phyloP scores from a whole-genome alignment of 805 yeast genomes.

The Candida parachauliodes region DNA sequence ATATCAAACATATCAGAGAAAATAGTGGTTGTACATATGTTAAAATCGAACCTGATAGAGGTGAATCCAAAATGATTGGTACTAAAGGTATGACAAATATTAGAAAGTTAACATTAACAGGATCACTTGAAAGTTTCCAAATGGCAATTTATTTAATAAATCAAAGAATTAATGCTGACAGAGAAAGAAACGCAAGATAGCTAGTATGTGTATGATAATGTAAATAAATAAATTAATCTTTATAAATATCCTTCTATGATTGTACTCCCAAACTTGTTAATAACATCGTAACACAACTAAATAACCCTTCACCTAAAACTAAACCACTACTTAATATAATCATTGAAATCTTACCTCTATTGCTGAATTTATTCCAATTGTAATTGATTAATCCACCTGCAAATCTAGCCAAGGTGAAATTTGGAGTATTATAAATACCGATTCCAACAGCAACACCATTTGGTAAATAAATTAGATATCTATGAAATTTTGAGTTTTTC shows the following conservation, averaged over 20 bases:
- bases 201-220: no score
- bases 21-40: constrained; percentile 71
- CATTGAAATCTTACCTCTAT: constrained; percentile 49
- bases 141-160: constrained; percentile 70
- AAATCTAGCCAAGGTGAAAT: constrained; percentile 90
- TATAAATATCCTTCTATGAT: constrained; percentile 11
- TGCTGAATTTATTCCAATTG: constrained; percentile 44
- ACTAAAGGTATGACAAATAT: constrained; percentile 42
- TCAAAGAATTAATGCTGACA: constrained; percentile 67
- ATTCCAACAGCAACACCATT: constrained; percentile 97
- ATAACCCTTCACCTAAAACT: constrained; percentile 90
- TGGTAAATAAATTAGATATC: constrained; percentile 61
- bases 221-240: not conserved
- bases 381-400: constrained; percentile 76
- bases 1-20: constrained; percentile 72
- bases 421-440: constrained; percentile 91
- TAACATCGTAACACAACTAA: constrained; percentile 78
- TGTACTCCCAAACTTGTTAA: constrained; percentile 57
- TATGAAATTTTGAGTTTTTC: constrained; percentile 34
- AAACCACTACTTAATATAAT: constrained; percentile 89
- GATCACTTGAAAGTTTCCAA: constrained; percentile 64
- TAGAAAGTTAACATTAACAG: constrained; percentile 64
- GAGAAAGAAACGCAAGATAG: constrained; percentile 40
- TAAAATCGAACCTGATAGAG: constrained; percentile 58
- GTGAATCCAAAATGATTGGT: constrained; percentile 47